Evolutionary conservation across 179 eudicot genomes (phyloP).

Genomic region (Sideroxylon spinosum): DNA sequence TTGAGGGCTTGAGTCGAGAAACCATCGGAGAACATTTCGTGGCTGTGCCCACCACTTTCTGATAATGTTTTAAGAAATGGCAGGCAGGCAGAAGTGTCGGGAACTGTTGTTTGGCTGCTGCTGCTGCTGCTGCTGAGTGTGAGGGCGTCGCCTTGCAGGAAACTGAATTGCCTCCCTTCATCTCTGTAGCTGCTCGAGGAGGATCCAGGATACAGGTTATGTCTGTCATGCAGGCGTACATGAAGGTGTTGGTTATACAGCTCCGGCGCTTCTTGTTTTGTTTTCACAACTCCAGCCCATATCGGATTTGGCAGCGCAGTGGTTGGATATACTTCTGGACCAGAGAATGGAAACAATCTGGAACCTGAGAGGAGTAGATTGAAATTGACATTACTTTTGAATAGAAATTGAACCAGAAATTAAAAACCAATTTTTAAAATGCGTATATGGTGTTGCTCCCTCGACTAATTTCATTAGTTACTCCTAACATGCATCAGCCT

Average conservation of each 20-base stretch:
- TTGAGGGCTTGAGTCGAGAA: slow-evolving; percentile 34
- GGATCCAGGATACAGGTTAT: slow-evolving; percentile 24
- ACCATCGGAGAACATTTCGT: slow-evolving; percentile 30
- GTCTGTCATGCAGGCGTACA: slow-evolving; percentile 12
- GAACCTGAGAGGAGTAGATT: slow-evolving; percentile 13
- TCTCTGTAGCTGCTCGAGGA: slow-evolving; percentile 30
- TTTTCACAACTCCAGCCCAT: slow-evolving; percentile 43
- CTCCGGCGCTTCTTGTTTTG: slow-evolving; percentile 30
- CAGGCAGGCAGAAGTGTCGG: slow-evolving; percentile 35
- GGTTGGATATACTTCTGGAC: slow-evolving; percentile 19
- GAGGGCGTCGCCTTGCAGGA: slow-evolving; percentile 34
- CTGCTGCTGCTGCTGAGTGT: slow-evolving; percentile 13
- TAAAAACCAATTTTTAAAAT: background rate
- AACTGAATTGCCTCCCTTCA: slow-evolving; percentile 43
- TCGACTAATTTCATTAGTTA: background rate
- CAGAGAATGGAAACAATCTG: slow-evolving; percentile 19
- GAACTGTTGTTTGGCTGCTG: slow-evolving; percentile 9
- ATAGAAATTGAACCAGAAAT: slow-evolving; percentile 4
- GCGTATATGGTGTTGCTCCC: background rate
- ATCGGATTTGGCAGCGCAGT: slow-evolving; percentile 19
- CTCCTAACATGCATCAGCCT: background rate
- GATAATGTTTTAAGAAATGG: slow-evolving; percentile 33
- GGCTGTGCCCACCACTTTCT: slow-evolving; percentile 20
- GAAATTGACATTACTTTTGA: background rate
- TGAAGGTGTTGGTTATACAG: slow-evolving; percentile 28